phyloP scores from a whole-genome alignment of 176 grass and related monocot genomes.

The Carex parvula region DNA sequence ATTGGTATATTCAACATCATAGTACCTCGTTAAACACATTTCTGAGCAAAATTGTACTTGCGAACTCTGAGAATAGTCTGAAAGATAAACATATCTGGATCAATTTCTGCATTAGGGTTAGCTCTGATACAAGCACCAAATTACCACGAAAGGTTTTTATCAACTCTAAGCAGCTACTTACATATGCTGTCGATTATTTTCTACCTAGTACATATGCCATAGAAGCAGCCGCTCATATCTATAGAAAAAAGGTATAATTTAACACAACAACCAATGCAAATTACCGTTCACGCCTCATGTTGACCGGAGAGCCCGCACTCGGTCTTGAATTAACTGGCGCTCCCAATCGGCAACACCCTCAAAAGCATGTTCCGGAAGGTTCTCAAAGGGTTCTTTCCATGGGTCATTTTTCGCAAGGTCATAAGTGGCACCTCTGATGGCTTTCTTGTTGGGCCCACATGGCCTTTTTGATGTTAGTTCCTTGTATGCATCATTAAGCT shows the following conservation, averaged over 20 bases:
- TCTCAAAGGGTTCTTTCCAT: constrained; percentile 75
- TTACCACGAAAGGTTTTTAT: not conserved
- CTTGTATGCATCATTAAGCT: constrained; percentile 64
- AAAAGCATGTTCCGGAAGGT: constrained; percentile 65
- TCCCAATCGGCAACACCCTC: constrained; percentile 53
- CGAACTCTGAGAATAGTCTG: not conserved
- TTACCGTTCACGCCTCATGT: constrained; percentile 20
- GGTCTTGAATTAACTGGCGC: constrained; percentile 59
- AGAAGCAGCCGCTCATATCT: not conserved
- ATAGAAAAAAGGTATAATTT: not conserved
- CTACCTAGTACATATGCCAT: not conserved
- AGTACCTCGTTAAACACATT: not conserved
- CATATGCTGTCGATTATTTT: not conserved
- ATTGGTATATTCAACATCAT: not conserved
- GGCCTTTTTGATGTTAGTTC: constrained; percentile 62
- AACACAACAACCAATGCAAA: not conserved
- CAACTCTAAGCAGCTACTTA: not conserved
- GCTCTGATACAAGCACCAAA: not conserved
- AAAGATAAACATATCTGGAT: not conserved
- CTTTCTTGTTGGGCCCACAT: constrained; percentile 68
- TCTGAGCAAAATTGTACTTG: not conserved
- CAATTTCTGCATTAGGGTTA: not conserved
- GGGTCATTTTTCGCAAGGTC: constrained; percentile 80
- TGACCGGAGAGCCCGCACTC: constrained; percentile 39
- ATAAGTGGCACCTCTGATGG: constrained; percentile 63